These are phyloP conservation scores for Stephania japonica DNA, from an alignment of 164 flowering plant species.

Conservation along the genomic window DNA sequence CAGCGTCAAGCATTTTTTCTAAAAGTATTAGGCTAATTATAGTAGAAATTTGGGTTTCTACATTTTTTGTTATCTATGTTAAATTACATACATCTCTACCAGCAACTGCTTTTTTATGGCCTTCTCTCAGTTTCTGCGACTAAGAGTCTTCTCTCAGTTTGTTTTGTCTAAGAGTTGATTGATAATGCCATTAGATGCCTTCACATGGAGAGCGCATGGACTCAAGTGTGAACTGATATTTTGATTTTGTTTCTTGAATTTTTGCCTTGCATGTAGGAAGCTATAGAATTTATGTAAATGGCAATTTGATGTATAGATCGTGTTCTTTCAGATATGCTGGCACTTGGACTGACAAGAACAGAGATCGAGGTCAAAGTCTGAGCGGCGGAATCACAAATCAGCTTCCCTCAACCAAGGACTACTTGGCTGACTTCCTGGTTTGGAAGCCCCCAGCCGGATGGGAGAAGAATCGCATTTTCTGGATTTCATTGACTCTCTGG, in stretches of 20 bases:
- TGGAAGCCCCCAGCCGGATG: constrained; percentile 62
- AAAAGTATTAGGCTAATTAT: not conserved
- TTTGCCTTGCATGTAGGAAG: not conserved
- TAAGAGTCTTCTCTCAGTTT: not conserved
- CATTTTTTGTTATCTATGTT: not conserved
- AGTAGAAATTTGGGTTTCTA: not conserved
- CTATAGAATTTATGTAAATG: no score
- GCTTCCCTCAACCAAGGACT: constrained; percentile 55
- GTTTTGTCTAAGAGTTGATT: not conserved
- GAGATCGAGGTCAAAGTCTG: constrained; percentile 33
- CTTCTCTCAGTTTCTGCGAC: not conserved
- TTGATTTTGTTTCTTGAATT: not conserved
- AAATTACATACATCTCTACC: no score
- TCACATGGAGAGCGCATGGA: not conserved
- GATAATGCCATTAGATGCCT: not conserved
- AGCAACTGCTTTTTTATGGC: not conserved
- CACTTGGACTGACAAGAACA: constrained; percentile 71
- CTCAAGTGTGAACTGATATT: not conserved
- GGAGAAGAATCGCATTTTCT: constrained; percentile 55
- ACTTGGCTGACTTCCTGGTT: constrained; percentile 49
- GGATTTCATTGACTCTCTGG: constrained; percentile 59
- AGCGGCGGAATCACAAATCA: constrained; percentile 47
- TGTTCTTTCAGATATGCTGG: constrained; percentile 53
- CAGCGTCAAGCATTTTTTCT: not conserved
- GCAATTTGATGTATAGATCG: not conserved